Base-by-base conservation (phyloP, 345 rosid genomes). In the Salix udensis region DNA sequence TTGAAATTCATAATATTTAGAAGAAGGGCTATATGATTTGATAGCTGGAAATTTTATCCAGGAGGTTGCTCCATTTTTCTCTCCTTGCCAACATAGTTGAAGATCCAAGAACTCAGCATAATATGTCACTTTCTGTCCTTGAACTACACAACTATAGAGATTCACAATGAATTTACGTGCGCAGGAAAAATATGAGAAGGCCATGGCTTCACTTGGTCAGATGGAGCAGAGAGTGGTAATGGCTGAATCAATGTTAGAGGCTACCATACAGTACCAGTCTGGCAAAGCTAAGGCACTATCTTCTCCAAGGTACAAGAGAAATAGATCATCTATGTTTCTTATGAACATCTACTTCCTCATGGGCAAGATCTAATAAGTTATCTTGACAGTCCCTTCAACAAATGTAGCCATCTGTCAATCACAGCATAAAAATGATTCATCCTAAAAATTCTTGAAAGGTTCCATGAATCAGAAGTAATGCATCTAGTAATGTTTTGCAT, bases 211-310 rank as follows among this genome's bases (percentile, higher is more conserved):
- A 58, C 73, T 93, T 68, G 86, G 91, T 80, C 87, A 88, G 76
- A 89, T 93, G 97, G 94, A 93, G 82, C 87, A 93, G 87, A 88
- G 94, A 86, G 88, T 86, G 28, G 90, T 92, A 72, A 86, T 93
- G 89, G 99, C 98, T 79, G 99, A 96, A 80, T 86, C 98, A 66
- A 89, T 88, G 74, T 80, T 96, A 77, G 96, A 93, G 86, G 99
- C 99, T 80, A 96, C 98, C 44, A 26, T 88, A 82, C 91, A 91
- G 73, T 91, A 91, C 81, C 88, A 91, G 81, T 80, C 88, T 79
- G 96, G 98, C 76, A 91, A 93, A 85, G 77, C 85, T 68, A 96
- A 86, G 86, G 94, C 93, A 67, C 69, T 73, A 75, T 82, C 87
- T 73, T 87, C 97, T 80, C 97, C 94, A 52, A 36, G 84, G 96